These are phyloP conservation scores for Pezicula rhizophila DNA, from an alignment of 2,329 filamentous ascomycete genomes.

Conservation along the genomic window DNA sequence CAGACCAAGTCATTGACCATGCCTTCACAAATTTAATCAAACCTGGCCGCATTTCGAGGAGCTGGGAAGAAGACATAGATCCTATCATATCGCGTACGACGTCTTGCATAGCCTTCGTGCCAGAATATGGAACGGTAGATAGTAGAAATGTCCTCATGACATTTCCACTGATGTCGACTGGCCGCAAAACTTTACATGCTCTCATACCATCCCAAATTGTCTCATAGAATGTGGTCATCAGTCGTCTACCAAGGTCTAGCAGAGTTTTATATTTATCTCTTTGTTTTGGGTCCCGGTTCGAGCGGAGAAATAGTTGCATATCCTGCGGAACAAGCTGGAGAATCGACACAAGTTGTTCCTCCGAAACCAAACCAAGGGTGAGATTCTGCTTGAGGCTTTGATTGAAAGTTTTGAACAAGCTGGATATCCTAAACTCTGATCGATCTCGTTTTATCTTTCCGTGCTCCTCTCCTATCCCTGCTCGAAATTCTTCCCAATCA, in stretches of 20 bases:
- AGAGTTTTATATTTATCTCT: background rate
- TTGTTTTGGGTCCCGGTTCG: background rate
- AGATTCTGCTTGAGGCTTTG: slow-evolving; percentile 17
- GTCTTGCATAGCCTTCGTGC: slow-evolving; percentile 6
- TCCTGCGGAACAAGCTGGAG: slow-evolving; percentile 8
- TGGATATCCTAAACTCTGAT: slow-evolving; percentile 3
- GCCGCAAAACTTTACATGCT: slow-evolving; percentile 16
- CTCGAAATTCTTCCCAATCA: slow-evolving; percentile 11
- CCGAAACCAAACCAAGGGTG: slow-evolving; percentile 14
- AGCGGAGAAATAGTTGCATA: background rate
- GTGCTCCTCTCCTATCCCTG: background rate
- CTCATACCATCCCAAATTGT: slow-evolving; percentile 21
- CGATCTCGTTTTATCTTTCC: background rate
- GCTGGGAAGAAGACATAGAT: slow-evolving; percentile 13
- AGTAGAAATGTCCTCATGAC: slow-evolving; percentile 14
- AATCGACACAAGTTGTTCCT: slow-evolving; percentile 6
- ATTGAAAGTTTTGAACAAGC: slow-evolving; percentile 15
- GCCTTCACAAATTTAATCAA: slow-evolving; percentile 10
- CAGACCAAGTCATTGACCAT: slow-evolving; percentile 12
- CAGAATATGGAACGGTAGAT: slow-evolving; percentile 9
- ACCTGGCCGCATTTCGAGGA: slow-evolving; percentile 5
- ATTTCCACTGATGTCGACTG: slow-evolving; percentile 10
- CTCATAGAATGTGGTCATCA: slow-evolving; percentile 14
- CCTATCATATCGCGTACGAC: slow-evolving; percentile 14
- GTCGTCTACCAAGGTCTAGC: background rate